Evolutionary conservation across 2,329 filamentous ascomycete genomes (phyloP).

Genomic region (Paraconiothyrium sp.): DNA sequence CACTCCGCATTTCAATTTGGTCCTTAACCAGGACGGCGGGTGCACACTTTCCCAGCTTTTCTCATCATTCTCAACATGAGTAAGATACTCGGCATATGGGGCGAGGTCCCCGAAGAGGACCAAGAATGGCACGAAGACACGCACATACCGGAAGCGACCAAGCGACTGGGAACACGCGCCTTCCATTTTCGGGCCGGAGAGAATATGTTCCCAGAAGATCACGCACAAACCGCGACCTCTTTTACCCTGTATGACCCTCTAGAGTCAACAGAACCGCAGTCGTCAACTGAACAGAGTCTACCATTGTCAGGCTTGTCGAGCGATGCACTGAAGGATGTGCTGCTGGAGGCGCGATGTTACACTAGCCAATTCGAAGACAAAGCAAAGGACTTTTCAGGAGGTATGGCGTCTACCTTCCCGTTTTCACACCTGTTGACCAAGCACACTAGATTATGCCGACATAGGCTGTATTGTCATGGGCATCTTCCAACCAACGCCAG

Average conservation of each 20-base stretch:
- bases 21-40: neutral
- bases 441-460: neutral
- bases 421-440: neutral
- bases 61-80: neutral
- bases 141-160: slow-evolving; percentile 1
- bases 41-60: neutral
- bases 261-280: neutral
- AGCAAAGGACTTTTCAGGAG: slow-evolving; percentile 3
- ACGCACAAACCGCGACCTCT: neutral
- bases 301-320: neutral
- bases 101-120: neutral
- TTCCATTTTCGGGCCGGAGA: neutral
- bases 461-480: slow-evolving; percentile 2
- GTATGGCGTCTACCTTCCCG: neutral
- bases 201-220: slow-evolving; percentile 1
- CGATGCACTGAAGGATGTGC: neutral
- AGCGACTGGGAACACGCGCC: neutral
- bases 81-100: slow-evolving; percentile 3
- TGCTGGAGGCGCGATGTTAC: neutral
- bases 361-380: neutral
- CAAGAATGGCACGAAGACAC: slow-evolving; percentile 1
- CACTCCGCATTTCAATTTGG: neutral
- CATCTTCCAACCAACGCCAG: neutral
- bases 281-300: neutral
- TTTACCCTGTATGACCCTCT: slow-evolving; percentile 4